Percentiles rank a stretch among this genome's conserved stretches.
phyloP scores from a whole-genome alignment of 352 stramenopile genomes.

The Globisporangium camurandrum region DNA sequence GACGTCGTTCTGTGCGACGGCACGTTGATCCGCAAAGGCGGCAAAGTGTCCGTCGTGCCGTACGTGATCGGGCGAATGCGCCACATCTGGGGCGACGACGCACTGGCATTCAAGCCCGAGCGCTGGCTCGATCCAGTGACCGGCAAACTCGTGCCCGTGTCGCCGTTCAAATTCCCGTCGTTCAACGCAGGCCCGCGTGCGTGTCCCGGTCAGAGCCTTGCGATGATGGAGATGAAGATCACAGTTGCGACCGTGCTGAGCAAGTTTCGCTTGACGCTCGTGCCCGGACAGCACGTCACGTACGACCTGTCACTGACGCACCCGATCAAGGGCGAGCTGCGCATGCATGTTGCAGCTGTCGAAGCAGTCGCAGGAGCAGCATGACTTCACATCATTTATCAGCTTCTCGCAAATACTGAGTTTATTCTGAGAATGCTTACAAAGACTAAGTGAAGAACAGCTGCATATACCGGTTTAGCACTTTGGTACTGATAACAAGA shows the following conservation, averaged over 20 bases:
- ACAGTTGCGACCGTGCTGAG: slow-evolving; percentile 18
- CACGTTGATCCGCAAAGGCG: too few species aligned
- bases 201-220: slow-evolving; percentile 31
- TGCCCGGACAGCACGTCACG: slow-evolving; percentile 18
- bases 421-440: too few species aligned
- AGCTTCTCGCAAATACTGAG: too few species aligned
- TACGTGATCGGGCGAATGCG: background rate
- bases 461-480: too few species aligned
- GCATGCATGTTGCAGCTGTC: slow-evolving; percentile 13
- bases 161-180: slow-evolving; percentile 33
- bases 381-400: too few species aligned
- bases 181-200: slow-evolving; percentile 35
- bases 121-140: slow-evolving; percentile 23
- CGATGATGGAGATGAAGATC: slow-evolving; percentile 28
- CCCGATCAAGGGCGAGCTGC: slow-evolving; percentile 20
- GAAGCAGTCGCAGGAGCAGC: too few species aligned
- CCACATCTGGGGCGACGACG: slow-evolving; percentile 38
- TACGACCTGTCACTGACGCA: slow-evolving; percentile 23
- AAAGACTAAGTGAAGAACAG: too few species aligned
- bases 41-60: too few species aligned
- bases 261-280: slow-evolving; percentile 22
- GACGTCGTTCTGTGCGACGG: too few species aligned
- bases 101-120: slow-evolving; percentile 38
- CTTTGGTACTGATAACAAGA: too few species aligned
- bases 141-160: slow-evolving; percentile 15